A percentile compares a stretch with the other conserved stretches of the same genome.
phyloP scores from a whole-genome alignment of 441 rosid species.

The Heliophila coronopifolia region DNA sequence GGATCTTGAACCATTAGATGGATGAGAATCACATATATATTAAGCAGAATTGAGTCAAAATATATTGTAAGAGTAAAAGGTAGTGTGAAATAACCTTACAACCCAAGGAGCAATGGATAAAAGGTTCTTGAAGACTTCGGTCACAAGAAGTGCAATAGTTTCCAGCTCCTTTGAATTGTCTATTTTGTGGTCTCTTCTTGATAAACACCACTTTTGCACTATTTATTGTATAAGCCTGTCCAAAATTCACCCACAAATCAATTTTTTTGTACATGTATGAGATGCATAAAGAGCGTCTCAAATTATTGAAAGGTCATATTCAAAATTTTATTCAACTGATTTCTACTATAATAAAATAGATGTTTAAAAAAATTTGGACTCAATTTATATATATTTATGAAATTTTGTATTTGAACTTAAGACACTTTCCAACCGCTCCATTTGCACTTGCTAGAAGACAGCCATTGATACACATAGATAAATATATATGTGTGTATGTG shows the following conservation, averaged over 20 bases:
- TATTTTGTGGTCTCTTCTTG: slow-evolving; percentile 88
- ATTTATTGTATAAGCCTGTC: slow-evolving; percentile 69
- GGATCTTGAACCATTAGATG: too few relatives aligned
- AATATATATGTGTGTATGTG: too few relatives aligned
- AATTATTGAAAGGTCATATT: too few relatives aligned
- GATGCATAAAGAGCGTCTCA: too few relatives aligned
- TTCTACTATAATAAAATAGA: too few relatives aligned
- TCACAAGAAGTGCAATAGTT: slow-evolving; percentile 88
- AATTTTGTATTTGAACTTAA: too few relatives aligned
- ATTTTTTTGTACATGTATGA: too few relatives aligned
- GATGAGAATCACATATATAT: neutral
- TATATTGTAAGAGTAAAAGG: neutral
- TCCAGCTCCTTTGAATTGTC: slow-evolving; percentile 88
- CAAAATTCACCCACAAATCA: slow-evolving; percentile 4
- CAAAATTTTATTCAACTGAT: too few relatives aligned
- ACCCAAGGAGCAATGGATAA: slow-evolving; percentile 73
- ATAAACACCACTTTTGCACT: slow-evolving; percentile 90
- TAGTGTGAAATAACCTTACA: slow-evolving; percentile 61
- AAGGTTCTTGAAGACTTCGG: slow-evolving; percentile 90
- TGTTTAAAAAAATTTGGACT: too few relatives aligned
- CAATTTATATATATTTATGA: too few relatives aligned
- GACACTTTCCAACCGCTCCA: too few relatives aligned
- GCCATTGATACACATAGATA: neutral
- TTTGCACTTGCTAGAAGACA: too few relatives aligned
- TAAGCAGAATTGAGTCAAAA: neutral